These are phyloP conservation scores for Calophaca sinica DNA, from an alignment of 306 rosid species.

Conservation along the genomic window DNA sequence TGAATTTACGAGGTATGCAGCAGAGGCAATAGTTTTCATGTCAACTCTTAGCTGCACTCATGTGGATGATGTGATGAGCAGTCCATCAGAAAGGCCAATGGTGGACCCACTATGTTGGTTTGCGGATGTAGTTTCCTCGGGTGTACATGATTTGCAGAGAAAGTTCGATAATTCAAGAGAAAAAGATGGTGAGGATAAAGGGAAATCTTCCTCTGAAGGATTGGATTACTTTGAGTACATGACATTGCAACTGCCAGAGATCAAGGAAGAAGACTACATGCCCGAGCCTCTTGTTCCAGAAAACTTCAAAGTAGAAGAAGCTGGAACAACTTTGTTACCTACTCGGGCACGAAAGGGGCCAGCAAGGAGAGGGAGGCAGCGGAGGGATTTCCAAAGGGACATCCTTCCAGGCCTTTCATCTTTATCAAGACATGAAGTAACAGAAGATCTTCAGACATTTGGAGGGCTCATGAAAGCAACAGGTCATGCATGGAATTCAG, in stretches of 20 bases:
- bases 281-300: slow-evolving; percentile 87
- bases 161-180: slow-evolving; percentile 45
- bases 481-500: slow-evolving; percentile 85
- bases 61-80: slow-evolving; percentile 53
- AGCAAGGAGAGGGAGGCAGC: slow-evolving; percentile 89
- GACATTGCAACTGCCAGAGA: slow-evolving; percentile 74
- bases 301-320: slow-evolving; percentile 64
- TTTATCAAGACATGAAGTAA: slow-evolving; percentile 92
- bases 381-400: slow-evolving; percentile 98
- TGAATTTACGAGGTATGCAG: slow-evolving; percentile 69
- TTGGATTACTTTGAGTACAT: slow-evolving; percentile 78
- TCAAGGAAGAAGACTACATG: slow-evolving; percentile 89
- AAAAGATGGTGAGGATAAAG: slow-evolving; percentile 49
- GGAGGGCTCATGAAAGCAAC: slow-evolving; percentile 96
- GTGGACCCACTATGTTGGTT: slow-evolving; percentile 74
- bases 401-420: slow-evolving; percentile 93
- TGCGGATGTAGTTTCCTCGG: slow-evolving; percentile 69
- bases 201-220: slow-evolving; percentile 59
- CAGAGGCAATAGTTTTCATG: slow-evolving; percentile 80
- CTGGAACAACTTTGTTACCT: slow-evolving; percentile 57
- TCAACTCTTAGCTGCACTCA: slow-evolving; percentile 55
- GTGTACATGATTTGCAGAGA: slow-evolving; percentile 53
- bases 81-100: slow-evolving; percentile 55
- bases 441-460: slow-evolving; percentile 95
- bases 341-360: slow-evolving; percentile 73